These are phyloP conservation scores for Arabis hirsuta DNA, from an alignment of 345 rosid species.

Conservation along the genomic window DNA sequence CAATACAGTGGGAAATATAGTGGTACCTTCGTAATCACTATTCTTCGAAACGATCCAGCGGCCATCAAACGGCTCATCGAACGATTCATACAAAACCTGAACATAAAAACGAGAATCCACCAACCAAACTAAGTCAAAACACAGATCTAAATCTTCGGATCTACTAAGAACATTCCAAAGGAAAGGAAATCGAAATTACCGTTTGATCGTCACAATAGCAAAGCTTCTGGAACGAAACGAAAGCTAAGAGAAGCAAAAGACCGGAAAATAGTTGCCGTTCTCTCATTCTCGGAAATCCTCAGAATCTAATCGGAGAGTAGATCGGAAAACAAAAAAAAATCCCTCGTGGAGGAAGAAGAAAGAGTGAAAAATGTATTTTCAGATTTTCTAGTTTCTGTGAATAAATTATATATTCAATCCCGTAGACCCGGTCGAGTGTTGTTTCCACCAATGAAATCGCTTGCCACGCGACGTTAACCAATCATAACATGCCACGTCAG, in stretches of 20 bases:
- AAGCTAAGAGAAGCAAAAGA: constrained; percentile 52
- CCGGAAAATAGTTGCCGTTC: constrained; percentile 50
- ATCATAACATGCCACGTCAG: constrained; percentile 35
- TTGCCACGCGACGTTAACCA: constrained; percentile 41
- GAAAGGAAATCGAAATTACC: constrained; percentile 41
- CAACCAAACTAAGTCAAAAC: constrained; percentile 1
- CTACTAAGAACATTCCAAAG: background rate
- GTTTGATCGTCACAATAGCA: constrained; percentile 58
- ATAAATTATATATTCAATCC: constrained; percentile 37
- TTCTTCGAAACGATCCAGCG: constrained; percentile 78
- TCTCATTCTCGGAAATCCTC: constrained; percentile 43
- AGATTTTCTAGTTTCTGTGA: constrained; percentile 5
- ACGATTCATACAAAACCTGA: constrained; percentile 74
- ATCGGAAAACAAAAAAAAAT: constrained; percentile 29
- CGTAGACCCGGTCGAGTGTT: constrained; percentile 36
- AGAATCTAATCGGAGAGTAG: constrained; percentile 35
- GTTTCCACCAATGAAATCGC: constrained; percentile 42
- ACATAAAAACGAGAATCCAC: constrained; percentile 26
- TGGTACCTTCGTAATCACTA: constrained; percentile 63
- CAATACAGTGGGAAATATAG: background rate
- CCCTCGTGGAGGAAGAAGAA: constrained; percentile 15
- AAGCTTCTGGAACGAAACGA: constrained; percentile 53
- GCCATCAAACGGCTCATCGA: constrained; percentile 73
- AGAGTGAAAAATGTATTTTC: constrained; percentile 14
- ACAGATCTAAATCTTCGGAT: constrained; percentile 30